Conservation (phyloP, 768 basidiomycete species). For the Tubosaeta brunneosetosa region DNA sequence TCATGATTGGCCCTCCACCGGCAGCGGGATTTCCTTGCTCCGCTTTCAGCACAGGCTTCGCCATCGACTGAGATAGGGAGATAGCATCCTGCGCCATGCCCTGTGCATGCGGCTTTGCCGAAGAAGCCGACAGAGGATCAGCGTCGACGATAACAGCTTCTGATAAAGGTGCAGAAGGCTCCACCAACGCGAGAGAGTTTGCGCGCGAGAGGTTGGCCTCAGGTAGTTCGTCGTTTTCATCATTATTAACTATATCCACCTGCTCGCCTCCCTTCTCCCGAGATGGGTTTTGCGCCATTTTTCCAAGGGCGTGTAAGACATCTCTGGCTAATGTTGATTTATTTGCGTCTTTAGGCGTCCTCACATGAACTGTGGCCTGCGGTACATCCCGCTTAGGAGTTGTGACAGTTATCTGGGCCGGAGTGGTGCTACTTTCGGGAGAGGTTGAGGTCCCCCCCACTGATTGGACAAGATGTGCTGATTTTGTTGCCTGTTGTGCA, state of each 20-base stretch:
- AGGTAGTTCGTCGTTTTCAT: background rate
- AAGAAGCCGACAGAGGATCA: background rate
- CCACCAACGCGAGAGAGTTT: background rate
- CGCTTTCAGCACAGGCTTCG: background rate
- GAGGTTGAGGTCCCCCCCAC: background rate
- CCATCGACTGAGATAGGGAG: background rate
- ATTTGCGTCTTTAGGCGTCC: slow-evolving; percentile 40
- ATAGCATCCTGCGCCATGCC: background rate
- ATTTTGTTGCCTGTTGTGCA: slow-evolving; percentile 14
- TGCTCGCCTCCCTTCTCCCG: slow-evolving; percentile 7
- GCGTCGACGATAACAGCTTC: background rate
- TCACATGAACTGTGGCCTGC: slow-evolving; percentile 1
- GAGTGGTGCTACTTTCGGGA: background rate
- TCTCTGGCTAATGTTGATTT: slow-evolving; percentile 52
- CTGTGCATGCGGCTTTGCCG: background rate
- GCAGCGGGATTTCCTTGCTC: background rate
- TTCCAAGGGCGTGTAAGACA: slow-evolving; percentile 49
- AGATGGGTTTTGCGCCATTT: slow-evolving; percentile 4
- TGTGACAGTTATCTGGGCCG: background rate
- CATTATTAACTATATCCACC: background rate
- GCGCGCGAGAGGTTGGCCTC: background rate
- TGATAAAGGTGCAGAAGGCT: background rate
- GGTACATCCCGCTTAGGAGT: slow-evolving; percentile 8
- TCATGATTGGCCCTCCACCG: slow-evolving; percentile 19
- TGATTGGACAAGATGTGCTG: slow-evolving; percentile 3